Base-by-base conservation (phyloP, 495 filamentous ascomycete species). In the Clohesyomyces aquaticus region DNA sequence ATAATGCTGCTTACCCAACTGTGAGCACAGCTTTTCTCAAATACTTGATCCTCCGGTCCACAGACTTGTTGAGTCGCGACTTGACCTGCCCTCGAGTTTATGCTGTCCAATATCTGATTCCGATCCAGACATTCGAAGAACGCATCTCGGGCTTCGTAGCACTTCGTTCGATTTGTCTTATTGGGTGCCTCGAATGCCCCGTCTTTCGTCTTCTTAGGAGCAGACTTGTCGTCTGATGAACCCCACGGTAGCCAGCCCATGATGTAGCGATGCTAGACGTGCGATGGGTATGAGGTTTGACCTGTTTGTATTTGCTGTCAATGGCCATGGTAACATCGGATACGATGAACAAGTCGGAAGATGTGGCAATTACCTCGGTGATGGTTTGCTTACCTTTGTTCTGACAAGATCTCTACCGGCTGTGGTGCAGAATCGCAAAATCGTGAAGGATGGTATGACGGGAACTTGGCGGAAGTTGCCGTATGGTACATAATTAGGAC, bases 41-140 rank as follows among this genome's bases (percentile, higher is more conserved):
- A 93, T 61, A 76, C 81, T 48, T 71, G 77, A 51, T 84, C 77
- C 74, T 92, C 87, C 55, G 72, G 77, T 59, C 79, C 83, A 76
- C 94, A 98, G 49, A 54, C 82, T 81, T 68, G 83, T 79, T 55
- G 82, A 78, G 25, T 85, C 86, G 41, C 78, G 14, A 35, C 58
- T 22, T n/a, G 19, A 8, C 58, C 78, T 47, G 84, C 85, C 63
- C 86, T 82, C 42, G 91, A 83, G 72, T 88, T 90, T 57, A 96
- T 79, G n/a, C 86, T 81, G 70, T 98, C 93, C 21, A 96, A 65
- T 66, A 98, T 96, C 61, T 84, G 80, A 76, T 90, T 80, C 52
- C 79, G 78, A 70, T 96, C 91, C 8, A 98, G 79, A 67, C 94
- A 98, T 25, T 77, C 75, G 75, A 94, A 98, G 79, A 93, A 98